Percentiles rank a stretch among this genome's conserved stretches.
phyloP scores from a whole-genome alignment of 257 asterid species.

The Primulina eburnea region DNA sequence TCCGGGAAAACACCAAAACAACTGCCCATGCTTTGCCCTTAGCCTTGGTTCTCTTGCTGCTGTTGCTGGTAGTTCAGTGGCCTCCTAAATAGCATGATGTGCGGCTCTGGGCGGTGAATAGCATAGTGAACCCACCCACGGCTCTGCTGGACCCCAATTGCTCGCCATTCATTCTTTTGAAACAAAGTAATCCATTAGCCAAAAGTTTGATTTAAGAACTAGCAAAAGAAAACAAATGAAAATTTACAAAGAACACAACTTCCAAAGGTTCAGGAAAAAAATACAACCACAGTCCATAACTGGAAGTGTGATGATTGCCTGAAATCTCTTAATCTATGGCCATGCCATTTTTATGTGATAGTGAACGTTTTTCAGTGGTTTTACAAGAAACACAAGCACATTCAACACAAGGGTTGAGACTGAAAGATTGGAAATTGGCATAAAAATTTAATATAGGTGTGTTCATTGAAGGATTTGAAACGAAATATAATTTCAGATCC shows the following conservation, averaged over 20 bases:
- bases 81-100: constrained; percentile 64
- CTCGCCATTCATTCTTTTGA: constrained; percentile 76
- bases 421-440: not conserved
- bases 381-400: not conserved
- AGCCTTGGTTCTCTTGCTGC: constrained; percentile 50
- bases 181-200: not conserved
- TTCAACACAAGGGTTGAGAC: not conserved
- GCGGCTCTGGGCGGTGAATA: constrained; percentile 94
- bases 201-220: not conserved
- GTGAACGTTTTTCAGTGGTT: not conserved
- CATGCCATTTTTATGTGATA: not conserved
- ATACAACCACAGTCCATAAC: not conserved
- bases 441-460: no score
- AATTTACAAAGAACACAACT: not conserved
- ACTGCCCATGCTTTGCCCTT: constrained; percentile 37
- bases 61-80: constrained; percentile 43
- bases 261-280: not conserved
- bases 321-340: not conserved
- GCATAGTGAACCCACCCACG: constrained; percentile 95
- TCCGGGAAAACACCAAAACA: not conserved
- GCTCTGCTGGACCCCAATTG: constrained; percentile 86
- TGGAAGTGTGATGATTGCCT: not conserved
- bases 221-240: not conserved
- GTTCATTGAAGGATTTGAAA: no score
- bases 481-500: no score